These are phyloP conservation scores for Coemansia erecta DNA, from an alignment of 192 early-diverging fungal species.

Conservation along the genomic window DNA sequence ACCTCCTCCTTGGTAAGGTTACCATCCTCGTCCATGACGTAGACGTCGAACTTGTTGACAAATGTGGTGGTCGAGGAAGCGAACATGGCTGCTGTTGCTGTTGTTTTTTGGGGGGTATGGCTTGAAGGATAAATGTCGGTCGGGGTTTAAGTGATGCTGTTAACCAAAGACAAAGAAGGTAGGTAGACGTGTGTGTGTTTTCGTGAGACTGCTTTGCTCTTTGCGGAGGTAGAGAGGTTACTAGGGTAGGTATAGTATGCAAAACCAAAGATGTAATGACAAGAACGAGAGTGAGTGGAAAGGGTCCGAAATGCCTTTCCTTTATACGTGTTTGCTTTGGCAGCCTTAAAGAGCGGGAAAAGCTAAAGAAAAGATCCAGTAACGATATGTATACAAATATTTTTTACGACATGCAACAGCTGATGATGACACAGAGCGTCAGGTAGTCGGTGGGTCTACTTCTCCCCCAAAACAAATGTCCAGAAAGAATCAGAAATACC, in stretches of 20 bases:
- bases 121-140: background rate
- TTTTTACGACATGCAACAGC: no score
- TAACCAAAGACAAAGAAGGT: slow-evolving; percentile 1
- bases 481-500: no score
- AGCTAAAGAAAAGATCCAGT: no score
- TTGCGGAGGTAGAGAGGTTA: background rate
- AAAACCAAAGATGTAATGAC: background rate
- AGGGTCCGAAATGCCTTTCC: no score
- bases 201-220: background rate
- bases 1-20: slow-evolving; percentile 17
- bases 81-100: slow-evolving; percentile 4
- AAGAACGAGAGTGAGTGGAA: no score
- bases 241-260: background rate
- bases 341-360: no score
- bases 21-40: slow-evolving; percentile 22
- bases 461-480: no score
- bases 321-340: no score
- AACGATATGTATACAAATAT: no score
- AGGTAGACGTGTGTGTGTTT: background rate
- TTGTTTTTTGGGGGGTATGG: slow-evolving; percentile 2
- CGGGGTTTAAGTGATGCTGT: background rate
- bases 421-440: no score
- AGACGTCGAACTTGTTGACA: slow-evolving; percentile 17
- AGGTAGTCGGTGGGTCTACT: no score
- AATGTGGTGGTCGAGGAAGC: slow-evolving; percentile 5